Base-by-base conservation (phyloP, 768 basidiomycete species). In the Tricholoma hemisulphureum region DNA sequence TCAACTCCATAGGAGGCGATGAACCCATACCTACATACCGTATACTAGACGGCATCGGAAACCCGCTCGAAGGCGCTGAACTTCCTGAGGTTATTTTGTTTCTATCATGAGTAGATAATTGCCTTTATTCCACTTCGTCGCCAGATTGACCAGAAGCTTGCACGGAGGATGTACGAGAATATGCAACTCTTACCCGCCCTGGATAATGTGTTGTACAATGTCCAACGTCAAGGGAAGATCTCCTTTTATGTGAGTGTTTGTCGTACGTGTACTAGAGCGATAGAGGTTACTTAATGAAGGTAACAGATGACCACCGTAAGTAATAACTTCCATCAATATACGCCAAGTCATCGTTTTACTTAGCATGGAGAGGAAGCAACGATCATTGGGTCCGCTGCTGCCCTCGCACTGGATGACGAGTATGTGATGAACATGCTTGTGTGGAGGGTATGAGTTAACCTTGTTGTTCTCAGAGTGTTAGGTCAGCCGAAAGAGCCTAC, bases 171-270 rank as follows among this genome's bases (percentile, higher is more conserved):
- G 79, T 95, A 91, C 65, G 86, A 89, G 70, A 75, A 87, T 57
- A 93, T 93, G 89, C 82, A 83, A 55, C 77, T 91, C 28, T 74
- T 93, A 55, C 95, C 95, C 0, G 84, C 86, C 37, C 75, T 95
- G 69, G 95, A 97, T 74, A 94, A 87, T 62, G 77, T 96, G 32
- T 79, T 98, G 14, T 91, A 94, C 73, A 95, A 95, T 64, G 86
- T 95, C 8, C 95, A 98, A 68, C 84, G 95, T 7, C 95, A 98
- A 71, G 95, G 95, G 24, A 93, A 92, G 72, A 93, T 93, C 63
- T 90, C 89, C 4, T 94, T 93, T 71, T 94, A 93, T 69, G 93
- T 91, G 68, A 65, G 88, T 75, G 20, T 46, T 53, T 8, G 48
- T 49, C 1, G 28, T 32, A 14, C 58, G 20, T 29, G 26, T 37